Conservation (phyloP, 345 rosid species). For the Laguncularia racemosa region DNA sequence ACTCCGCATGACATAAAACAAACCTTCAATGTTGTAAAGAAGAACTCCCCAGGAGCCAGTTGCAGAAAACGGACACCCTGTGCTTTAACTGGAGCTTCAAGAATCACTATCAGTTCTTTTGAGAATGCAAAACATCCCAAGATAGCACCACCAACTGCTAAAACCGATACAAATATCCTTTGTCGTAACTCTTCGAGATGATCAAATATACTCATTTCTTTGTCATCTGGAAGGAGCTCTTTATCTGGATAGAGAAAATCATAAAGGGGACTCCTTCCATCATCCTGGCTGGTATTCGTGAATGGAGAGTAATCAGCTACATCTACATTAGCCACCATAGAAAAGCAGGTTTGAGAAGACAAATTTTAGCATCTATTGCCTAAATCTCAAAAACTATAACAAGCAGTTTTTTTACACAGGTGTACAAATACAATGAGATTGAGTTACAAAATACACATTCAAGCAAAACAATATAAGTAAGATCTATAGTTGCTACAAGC, state of each 20-base stretch:
- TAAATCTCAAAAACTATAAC: no score
- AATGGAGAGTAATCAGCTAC: constrained; percentile 22
- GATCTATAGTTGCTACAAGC: no score
- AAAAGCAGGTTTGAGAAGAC: no score
- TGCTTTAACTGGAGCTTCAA: constrained; percentile 93
- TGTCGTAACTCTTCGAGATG: constrained; percentile 93
- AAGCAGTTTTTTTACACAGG: no score
- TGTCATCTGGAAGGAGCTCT: constrained; percentile 92
- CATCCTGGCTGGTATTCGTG: constrained; percentile 28
- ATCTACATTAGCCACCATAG: constrained; percentile 16
- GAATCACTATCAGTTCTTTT: constrained; percentile 73
- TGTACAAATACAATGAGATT: no score
- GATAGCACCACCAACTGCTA: constrained; percentile 92
- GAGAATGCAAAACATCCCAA: constrained; percentile 91
- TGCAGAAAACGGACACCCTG: constrained; percentile 94
- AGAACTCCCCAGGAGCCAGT: constrained; percentile 96
- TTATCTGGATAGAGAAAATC: constrained; percentile 80
- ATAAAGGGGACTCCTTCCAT: constrained; percentile 39
- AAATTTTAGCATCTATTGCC: no score
- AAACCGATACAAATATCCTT: constrained; percentile 77
- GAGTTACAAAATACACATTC: no score
- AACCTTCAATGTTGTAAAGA: constrained; percentile 95
- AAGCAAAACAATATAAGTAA: no score
- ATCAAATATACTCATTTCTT: constrained; percentile 93
- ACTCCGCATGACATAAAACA: neutral